These are phyloP conservation scores for Wallacemonas sp. DNA, from an alignment of 208 protist species.

Conservation along the genomic window DNA sequence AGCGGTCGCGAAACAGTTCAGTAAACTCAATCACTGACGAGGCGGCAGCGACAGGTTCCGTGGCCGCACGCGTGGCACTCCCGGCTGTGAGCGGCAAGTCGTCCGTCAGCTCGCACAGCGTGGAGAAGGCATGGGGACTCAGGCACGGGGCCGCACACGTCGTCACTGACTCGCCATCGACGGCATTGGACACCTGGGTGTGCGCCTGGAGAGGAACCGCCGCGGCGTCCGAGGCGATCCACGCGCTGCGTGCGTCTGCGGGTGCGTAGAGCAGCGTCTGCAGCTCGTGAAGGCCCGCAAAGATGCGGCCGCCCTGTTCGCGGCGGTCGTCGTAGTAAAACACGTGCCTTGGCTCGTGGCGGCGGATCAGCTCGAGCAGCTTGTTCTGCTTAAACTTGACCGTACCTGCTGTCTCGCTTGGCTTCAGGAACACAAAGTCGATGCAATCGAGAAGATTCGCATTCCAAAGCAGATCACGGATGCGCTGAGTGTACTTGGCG, in stretches of 20 bases:
- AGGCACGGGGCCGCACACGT: too few species aligned
- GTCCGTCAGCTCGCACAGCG: neutral
- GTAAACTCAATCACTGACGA: neutral
- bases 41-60: neutral
- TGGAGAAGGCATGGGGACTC: neutral
- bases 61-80: too few species aligned
- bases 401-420: conserved; percentile 63
- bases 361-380: conserved; percentile 51
- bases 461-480: conserved; percentile 57
- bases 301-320: conserved; percentile 57
- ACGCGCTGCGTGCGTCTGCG: neutral
- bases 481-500: conserved; percentile 54
- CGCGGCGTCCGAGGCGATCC: too few species aligned
- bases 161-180: neutral
- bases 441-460: conserved; percentile 44
- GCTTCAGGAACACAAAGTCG: conserved; percentile 65
- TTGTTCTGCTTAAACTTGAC: conserved; percentile 73
- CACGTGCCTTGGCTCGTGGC: conserved; percentile 40
- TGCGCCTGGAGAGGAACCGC: too few species aligned
- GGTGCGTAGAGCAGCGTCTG: conserved; percentile 32
- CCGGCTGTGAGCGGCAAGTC: neutral
- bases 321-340: conserved; percentile 85
- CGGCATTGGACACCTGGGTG: too few species aligned
- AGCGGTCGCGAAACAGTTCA: neutral
- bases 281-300: conserved; percentile 56